Base-by-base conservation (phyloP, 306 rosid genomes). In the Abrus precatorius region DNA sequence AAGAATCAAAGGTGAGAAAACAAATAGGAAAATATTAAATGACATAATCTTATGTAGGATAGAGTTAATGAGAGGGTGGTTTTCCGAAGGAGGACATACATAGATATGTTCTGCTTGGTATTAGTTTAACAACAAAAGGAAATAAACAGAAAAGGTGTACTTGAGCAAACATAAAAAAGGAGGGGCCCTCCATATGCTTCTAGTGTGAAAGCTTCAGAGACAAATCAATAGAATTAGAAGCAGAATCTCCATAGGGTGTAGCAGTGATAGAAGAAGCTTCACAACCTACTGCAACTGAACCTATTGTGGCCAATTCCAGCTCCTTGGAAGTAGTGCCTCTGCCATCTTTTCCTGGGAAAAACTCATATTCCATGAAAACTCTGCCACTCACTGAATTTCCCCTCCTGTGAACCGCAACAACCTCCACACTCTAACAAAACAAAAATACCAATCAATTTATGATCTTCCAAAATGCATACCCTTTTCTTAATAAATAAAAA, bases 171-270 rank as follows among this genome's bases (percentile, higher is more conserved):
- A 75, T 40, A 11, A 62, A 69, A 66, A 71, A 78, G 4, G 49
- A 45, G 75, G 47, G 57, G 2, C 60, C 72, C 67, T 50, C 20
- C n/a, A 77, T 75, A 40, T 76, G 78, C 13, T 68, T 81, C 88
- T 89, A 89, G 86, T 36, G 81, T 4, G 89, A 95, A 82, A 95
- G 97, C 85, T 86, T 95, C 49, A 93, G 93, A 64, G 97, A 91
- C 85, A 95, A 81, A 93, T 95, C 98, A 87, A 95, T 11, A 13
- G 81, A 79, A 85, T 70, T 75, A 84, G 86, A 71, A 87, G 61
- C 68, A 79, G 82, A 50, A 74, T 86, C 86, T 79, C 90, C 85
- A 83, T 76, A 69, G 79, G 74, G 1, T 40, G 65, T 10, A 72
- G 83, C 9, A 59, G 81, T 68, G 63, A 79, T 52, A 60, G 78